A percentile compares a stretch with the other conserved stretches of the same genome.
Conservation (phyloP, 495 filamentous ascomycete species). For the Penicillium silybi region DNA sequence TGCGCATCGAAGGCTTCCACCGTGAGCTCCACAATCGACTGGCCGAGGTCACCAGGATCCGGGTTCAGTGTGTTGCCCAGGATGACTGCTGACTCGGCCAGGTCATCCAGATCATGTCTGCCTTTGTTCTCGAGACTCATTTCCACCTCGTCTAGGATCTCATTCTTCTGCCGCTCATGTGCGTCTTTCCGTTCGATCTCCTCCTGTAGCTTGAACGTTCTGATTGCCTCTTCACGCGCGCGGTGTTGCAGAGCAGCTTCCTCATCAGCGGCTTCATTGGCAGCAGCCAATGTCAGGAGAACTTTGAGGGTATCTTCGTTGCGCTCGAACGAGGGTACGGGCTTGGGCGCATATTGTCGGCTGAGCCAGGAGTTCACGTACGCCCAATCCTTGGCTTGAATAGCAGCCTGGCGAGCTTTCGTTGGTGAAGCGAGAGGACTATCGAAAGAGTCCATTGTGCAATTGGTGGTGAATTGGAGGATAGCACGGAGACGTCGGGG, state of each 20-base stretch:
- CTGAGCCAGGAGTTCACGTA: constrained; percentile 79
- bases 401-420: constrained; percentile 46
- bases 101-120: constrained; percentile 32
- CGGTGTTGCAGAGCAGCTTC: constrained; percentile 54
- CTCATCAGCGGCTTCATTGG: constrained; percentile 82
- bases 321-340: constrained; percentile 69
- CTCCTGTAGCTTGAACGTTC: constrained; percentile 31
- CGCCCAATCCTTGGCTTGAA: constrained; percentile 77
- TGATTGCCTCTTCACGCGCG: constrained; percentile 37
- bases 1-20: constrained; percentile 38
- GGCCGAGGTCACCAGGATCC: constrained; percentile 31
- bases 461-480: not conserved
- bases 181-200: constrained; percentile 21
- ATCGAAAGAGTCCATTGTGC: constrained; percentile 26
- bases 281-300: constrained; percentile 67
- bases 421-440: constrained; percentile 42
- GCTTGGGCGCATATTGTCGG: constrained; percentile 60
- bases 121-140: constrained; percentile 38
- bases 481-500: not conserved
- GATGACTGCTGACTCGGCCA: constrained; percentile 32
- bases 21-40: constrained; percentile 41
- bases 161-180: constrained; percentile 31
- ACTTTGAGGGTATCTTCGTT: constrained; percentile 78
- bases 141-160: constrained; percentile 40
- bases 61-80: constrained; percentile 33